Base-by-base conservation (phyloP, 192 early-diverging fungal species). In the Neocallimastix lanati region DNA sequence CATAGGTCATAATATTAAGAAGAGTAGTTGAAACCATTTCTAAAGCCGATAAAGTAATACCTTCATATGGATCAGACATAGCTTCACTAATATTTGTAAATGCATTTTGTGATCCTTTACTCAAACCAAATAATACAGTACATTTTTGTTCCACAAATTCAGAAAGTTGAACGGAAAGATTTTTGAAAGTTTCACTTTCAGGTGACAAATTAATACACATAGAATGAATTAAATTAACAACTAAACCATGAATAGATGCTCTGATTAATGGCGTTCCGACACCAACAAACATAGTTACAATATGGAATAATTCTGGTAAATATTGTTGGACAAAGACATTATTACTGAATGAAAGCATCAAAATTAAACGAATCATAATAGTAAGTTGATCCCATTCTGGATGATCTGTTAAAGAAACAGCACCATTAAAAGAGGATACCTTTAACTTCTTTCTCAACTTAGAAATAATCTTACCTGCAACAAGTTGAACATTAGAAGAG, bases 311-410 rank as follows among this genome's bases (percentile, higher is more conserved):
- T 77, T 98, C 96, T 0, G 95, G 94, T 29, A 97, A 85, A 83
- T 92, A 95, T 80, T 90, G 87, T 37, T 90, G 87, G 5, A 92
- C 90, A 81, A 92, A 85, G n/a, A 88, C 85, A 81, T 95, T 94
- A 37, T 87, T 85, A 79, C 95, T 92, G 86, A 97, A 98, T 12
- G 94, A 95, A 36, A 95, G 86, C 83, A 96, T 95, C 80, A 97
- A 84, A 77, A 94, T 90, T 84, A 96, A 93, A 18, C 96, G 90
- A 78, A 96, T 85, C 79, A 97, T 84, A 21, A 95, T 93, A 0
- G 93, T 93, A 82, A 98, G 95, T 82, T 98, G 93, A n/a, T 91
- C 90, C 96, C 95, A 97, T 40, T 92, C 87, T 79, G 91, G 88
- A 81, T 96, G 95, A 29, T 94, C 90, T 1, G 92, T 90, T 25